These are phyloP conservation scores for Tilletia indica DNA, from an alignment of 1,284 basidiomycete genomes.

Conservation along the genomic window DNA sequence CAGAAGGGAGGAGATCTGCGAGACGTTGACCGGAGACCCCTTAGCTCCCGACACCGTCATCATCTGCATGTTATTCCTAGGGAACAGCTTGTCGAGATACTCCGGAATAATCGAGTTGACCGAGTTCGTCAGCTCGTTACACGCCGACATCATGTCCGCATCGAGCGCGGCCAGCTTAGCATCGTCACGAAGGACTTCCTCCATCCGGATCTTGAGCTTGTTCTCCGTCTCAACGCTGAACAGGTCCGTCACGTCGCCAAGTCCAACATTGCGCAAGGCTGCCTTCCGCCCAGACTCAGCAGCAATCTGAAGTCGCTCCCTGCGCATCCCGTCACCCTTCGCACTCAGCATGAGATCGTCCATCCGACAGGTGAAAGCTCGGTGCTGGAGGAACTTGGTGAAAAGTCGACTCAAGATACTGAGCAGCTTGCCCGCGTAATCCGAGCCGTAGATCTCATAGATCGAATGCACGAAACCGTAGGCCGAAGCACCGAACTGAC, in stretches of 20 bases:
- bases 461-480: conserved; percentile 97
- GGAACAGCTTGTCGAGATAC: conserved; percentile 72
- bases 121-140: conserved; percentile 78
- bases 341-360: conserved; percentile 90
- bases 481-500: conserved; percentile 91
- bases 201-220: conserved; percentile 63
- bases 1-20: conserved; percentile 93
- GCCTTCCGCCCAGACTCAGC: conserved; percentile 76
- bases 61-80: conserved; percentile 98
- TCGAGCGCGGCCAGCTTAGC: conserved; percentile 97
- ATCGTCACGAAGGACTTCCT: conserved; percentile 95
- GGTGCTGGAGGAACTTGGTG: conserved; percentile 94
- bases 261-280: conserved; percentile 68
- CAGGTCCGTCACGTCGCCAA: conserved; percentile 51
- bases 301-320: conserved; percentile 69
- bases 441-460: conserved; percentile 95
- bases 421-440: conserved; percentile 83
- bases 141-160: conserved; percentile 67
- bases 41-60: conserved; percentile 99
- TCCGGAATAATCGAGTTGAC: conserved; percentile 75
- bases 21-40: conserved; percentile 93
- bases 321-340: conserved; percentile 73
- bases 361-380: conserved; percentile 98
- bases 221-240: conserved; percentile 59
- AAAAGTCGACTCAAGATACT: conserved; percentile 90